Conservation (phyloP, 2,329 filamentous ascomycete species). For the Trichophyton mentagrophytes region DNA sequence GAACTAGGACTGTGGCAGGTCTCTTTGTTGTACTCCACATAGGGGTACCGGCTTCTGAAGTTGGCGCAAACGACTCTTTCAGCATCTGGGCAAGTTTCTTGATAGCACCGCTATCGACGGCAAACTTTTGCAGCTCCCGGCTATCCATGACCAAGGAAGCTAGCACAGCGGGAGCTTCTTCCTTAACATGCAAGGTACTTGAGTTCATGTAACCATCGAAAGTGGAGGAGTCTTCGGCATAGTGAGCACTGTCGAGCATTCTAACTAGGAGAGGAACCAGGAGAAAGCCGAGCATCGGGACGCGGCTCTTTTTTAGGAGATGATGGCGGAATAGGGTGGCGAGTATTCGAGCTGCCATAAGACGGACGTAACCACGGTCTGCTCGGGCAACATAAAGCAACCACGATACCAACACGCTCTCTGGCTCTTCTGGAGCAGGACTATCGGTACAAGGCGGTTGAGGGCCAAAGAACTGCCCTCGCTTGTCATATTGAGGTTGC, state of each 20-base stretch:
- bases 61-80: slow-evolving; percentile 53
- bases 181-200: slow-evolving; percentile 44
- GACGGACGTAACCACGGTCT: slow-evolving; percentile 44
- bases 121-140: slow-evolving; percentile 66
- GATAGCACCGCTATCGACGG: slow-evolving; percentile 56
- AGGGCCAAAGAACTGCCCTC: slow-evolving; percentile 25
- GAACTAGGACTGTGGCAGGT: slow-evolving; percentile 8
- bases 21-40: slow-evolving; percentile 41
- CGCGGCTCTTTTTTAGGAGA: slow-evolving; percentile 51
- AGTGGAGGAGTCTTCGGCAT: slow-evolving; percentile 28
- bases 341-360: slow-evolving; percentile 58
- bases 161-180: slow-evolving; percentile 61
- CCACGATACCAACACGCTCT: slow-evolving; percentile 62
- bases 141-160: slow-evolving; percentile 69
- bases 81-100: slow-evolving; percentile 50
- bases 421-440: slow-evolving; percentile 42
- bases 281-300: slow-evolving; percentile 52
- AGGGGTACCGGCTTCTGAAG: slow-evolving; percentile 36
- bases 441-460: slow-evolving; percentile 28
- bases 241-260: slow-evolving; percentile 46
- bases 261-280: slow-evolving; percentile 58
- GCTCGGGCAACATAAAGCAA: slow-evolving; percentile 39
- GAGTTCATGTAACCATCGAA: slow-evolving; percentile 28
- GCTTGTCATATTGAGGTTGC: slow-evolving; percentile 24
- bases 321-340: slow-evolving; percentile 57